Percentiles rank a stretch among this genome's conserved stretches.
These are phyloP conservation scores for Malus sieversii DNA, from an alignment of 306 rosid species.

Conservation along the genomic window DNA sequence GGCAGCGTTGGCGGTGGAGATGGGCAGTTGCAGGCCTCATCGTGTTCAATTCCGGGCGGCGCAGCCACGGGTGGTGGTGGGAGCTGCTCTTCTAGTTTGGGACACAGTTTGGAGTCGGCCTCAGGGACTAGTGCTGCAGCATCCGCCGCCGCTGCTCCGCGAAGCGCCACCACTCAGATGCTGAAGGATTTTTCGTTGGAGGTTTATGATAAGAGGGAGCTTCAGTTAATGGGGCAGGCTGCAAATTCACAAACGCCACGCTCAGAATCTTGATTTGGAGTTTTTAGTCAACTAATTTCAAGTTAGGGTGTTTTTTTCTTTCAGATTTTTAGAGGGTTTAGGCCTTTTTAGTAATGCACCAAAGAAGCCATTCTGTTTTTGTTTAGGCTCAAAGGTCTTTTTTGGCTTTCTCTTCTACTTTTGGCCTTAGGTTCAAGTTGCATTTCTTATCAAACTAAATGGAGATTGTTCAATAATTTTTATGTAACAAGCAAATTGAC, in stretches of 20 bases:
- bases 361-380: background rate
- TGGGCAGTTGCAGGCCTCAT: constrained; percentile 7
- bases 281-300: background rate
- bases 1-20: constrained; percentile 7
- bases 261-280: constrained; percentile 30
- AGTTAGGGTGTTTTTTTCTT: background rate
- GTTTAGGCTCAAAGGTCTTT: background rate
- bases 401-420: too few relatives aligned
- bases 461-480: too few relatives aligned
- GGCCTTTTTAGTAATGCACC: background rate
- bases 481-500: too few relatives aligned
- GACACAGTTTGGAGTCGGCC: constrained; percentile 22
- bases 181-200: constrained; percentile 67
- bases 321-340: background rate
- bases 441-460: too few relatives aligned
- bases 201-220: constrained; percentile 64
- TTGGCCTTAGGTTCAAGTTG: too few relatives aligned
- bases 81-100: constrained; percentile 35
- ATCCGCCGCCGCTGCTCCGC: background rate
- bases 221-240: constrained; percentile 52
- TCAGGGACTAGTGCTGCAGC: constrained; percentile 11
- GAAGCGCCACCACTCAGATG: constrained; percentile 32
- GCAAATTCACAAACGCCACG: constrained; percentile 32
- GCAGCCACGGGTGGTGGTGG: constrained; percentile 19
- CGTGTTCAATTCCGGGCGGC: constrained; percentile 17